Conservation (phyloP, 495 filamentous ascomycete species). For the Podospora comata region DNA sequence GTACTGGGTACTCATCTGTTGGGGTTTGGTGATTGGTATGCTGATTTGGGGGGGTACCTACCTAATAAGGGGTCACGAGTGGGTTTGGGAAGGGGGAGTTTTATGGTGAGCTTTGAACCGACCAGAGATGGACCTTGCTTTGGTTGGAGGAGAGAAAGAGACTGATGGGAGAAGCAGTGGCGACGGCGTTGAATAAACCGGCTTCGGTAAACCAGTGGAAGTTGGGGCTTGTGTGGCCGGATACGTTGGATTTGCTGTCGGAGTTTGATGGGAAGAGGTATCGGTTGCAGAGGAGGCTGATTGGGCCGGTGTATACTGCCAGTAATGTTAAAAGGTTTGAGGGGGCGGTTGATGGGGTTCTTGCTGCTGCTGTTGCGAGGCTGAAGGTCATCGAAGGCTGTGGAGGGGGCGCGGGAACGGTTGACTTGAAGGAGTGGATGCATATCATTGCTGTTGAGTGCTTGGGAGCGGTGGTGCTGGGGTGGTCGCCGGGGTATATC, state of each 20-base stretch:
- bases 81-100: constrained; percentile 39
- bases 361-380: constrained; percentile 25
- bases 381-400: constrained; percentile 19
- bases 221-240: constrained; percentile 24
- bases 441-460: constrained; percentile 44
- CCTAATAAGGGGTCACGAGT: constrained; percentile 21
- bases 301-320: constrained; percentile 37
- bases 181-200: constrained; percentile 30
- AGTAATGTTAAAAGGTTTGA: constrained; percentile 39
- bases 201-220: constrained; percentile 16
- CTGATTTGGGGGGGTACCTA: constrained; percentile 9
- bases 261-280: constrained; percentile 41
- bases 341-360: constrained; percentile 33
- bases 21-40: background rate
- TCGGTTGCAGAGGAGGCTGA: constrained; percentile 38
- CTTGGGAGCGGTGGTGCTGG: constrained; percentile 38
- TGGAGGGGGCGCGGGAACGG: constrained; percentile 22
- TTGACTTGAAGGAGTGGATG: constrained; percentile 44
- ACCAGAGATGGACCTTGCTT: background rate
- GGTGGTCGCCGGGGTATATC: constrained; percentile 43
- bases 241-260: constrained; percentile 38
- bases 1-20: background rate
- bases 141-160: background rate
- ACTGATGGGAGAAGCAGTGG: constrained; percentile 24
- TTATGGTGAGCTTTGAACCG: constrained; percentile 30